A percentile compares a stretch with the other conserved stretches of the same genome.
Evolutionary conservation across 1,284 basidiomycete genomes (phyloP).

Genomic region (Moesziomyces sp.): DNA sequence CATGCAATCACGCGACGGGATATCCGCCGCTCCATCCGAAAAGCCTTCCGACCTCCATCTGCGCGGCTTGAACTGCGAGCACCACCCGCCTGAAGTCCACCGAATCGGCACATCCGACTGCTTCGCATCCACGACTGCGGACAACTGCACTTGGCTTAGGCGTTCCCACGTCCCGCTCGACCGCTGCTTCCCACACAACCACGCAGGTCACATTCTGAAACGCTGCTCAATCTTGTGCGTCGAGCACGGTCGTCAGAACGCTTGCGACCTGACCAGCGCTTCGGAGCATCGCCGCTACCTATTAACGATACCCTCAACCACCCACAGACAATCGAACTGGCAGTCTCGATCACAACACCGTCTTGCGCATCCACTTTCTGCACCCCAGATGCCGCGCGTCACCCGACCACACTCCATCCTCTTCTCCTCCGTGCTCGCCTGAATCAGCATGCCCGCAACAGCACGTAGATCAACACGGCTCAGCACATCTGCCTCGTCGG

Average conservation of each 20-base stretch:
- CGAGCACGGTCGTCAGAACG: too few species aligned
- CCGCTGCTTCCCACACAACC: too few species aligned
- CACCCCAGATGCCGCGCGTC: constrained; percentile 28
- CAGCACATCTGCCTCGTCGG: constrained; percentile 25
- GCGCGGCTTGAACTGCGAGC: constrained; percentile 1
- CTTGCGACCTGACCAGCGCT: too few species aligned
- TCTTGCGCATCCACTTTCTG: neutral
- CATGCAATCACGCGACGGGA: constrained; percentile 35
- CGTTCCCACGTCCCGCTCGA: too few species aligned
- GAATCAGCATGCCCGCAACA: constrained; percentile 26
- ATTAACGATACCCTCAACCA: too few species aligned
- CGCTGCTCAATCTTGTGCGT: too few species aligned
- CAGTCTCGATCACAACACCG: neutral
- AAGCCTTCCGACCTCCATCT: constrained; percentile 31
- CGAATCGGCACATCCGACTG: constrained; percentile 7
- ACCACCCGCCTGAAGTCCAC: neutral
- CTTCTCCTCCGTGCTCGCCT: constrained; percentile 6
- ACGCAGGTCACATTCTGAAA: too few species aligned
- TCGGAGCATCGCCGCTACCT: too few species aligned
- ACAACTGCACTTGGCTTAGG: too few species aligned
- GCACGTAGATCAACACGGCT: constrained; percentile 43
- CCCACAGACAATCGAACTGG: neutral
- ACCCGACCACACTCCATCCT: constrained; percentile 12
- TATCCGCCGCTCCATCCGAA: constrained; percentile 2
- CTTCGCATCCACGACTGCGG: neutral